Evolutionary conservation across 345 rosid species (phyloP).

Genomic region (Aquilaria malaccensis): DNA sequence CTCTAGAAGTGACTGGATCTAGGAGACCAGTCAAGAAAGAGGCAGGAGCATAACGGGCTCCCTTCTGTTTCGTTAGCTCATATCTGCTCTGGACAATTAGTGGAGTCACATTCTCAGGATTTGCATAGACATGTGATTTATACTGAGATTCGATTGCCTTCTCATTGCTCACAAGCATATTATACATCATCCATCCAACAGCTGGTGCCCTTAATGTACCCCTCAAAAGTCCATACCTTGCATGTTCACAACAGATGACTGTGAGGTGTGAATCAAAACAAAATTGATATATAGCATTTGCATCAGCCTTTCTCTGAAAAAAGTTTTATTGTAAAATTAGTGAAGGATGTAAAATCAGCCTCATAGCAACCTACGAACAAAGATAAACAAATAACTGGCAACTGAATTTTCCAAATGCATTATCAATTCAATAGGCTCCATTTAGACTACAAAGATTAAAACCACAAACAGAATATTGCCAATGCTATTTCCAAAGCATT

Average conservation of each 20-base stretch:
- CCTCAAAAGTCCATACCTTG: conserved; percentile 73
- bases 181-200: conserved; percentile 91
- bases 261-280: neutral
- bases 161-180: conserved; percentile 89
- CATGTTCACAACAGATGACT: conserved; percentile 4
- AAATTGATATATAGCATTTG: no score
- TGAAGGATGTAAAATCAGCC: no score
- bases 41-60: conserved; percentile 86
- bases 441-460: no score
- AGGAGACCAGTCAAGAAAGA: conserved; percentile 91
- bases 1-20: conserved; percentile 66
- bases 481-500: no score
- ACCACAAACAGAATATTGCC: no score
- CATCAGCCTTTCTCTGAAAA: no score
- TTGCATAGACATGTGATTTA: conserved; percentile 83
- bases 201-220: conserved; percentile 81
- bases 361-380: no score
- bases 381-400: no score
- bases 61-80: conserved; percentile 55
- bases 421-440: no score
- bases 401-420: no score
- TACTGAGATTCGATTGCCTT: conserved; percentile 80
- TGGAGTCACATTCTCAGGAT: conserved; percentile 70
- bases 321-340: no score
- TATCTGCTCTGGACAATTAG: conserved; percentile 58